Evolutionary conservation across 2,329 filamentous ascomycete species (phyloP).

Genomic region (Westerdykella ornata): DNA sequence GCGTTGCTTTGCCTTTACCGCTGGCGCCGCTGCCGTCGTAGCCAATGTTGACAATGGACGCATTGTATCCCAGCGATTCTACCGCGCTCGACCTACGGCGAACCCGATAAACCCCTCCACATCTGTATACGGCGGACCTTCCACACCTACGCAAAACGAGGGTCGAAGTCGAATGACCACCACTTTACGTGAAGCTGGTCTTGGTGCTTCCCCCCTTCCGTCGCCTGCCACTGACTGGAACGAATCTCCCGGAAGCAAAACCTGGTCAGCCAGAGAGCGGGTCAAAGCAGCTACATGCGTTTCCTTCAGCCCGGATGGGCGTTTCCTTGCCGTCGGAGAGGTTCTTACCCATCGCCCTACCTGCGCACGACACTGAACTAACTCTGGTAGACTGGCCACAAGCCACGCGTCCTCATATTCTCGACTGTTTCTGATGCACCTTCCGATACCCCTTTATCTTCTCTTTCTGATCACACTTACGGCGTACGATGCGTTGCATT

Average conservation of each 20-base stretch:
- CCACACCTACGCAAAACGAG: constrained; percentile 49
- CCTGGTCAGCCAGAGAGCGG: constrained; percentile 81
- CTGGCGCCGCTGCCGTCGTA: constrained; percentile 87
- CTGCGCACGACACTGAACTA: constrained; percentile 16
- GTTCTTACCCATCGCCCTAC: constrained; percentile 36
- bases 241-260: constrained; percentile 60
- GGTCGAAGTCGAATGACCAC: constrained; percentile 54
- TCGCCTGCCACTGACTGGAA: constrained; percentile 47
- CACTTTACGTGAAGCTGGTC: constrained; percentile 45
- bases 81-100: constrained; percentile 68
- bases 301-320: constrained; percentile 78
- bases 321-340: constrained; percentile 85
- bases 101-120: constrained; percentile 60
- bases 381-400: constrained; percentile 67
- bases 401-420: constrained; percentile 84
- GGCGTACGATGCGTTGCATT: constrained; percentile 86
- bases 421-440: constrained; percentile 68
- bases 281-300: constrained; percentile 93
- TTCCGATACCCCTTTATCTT: constrained; percentile 74
- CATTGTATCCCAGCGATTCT: constrained; percentile 72
- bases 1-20: constrained; percentile 75
- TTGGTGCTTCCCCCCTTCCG: constrained; percentile 38
- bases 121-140: constrained; percentile 47
- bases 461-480: constrained; percentile 81
- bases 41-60: constrained; percentile 66